These are phyloP conservation scores for Penicillium verrucosum DNA, from an alignment of 2,329 filamentous ascomycete genomes.

Conservation along the genomic window DNA sequence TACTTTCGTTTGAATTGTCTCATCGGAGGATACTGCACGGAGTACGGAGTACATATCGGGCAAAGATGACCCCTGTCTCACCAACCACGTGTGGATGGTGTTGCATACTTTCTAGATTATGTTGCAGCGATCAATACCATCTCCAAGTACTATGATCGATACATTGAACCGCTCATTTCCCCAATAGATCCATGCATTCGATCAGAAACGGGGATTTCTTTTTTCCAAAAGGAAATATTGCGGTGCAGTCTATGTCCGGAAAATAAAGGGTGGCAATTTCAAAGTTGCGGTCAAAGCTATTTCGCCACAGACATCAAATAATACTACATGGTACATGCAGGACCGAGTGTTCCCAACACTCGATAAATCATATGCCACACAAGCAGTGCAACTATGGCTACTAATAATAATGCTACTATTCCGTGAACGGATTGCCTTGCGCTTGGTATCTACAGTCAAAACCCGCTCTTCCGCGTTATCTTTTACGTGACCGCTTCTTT, in stretches of 20 bases:
- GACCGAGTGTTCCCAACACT: background rate
- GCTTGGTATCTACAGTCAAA: background rate
- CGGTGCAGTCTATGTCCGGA: background rate
- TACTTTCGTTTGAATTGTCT: background rate
- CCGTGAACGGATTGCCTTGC: background rate
- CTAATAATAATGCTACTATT: background rate
- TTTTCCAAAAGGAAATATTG: background rate
- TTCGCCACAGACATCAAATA: slow-evolving; percentile 16
- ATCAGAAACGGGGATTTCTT: background rate
- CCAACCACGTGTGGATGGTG: slow-evolving; percentile 1
- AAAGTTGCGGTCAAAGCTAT: slow-evolving; percentile 29
- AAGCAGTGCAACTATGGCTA: background rate
- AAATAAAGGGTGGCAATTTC: slow-evolving; percentile 19
- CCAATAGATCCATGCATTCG: background rate
- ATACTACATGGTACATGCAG: background rate
- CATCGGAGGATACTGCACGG: background rate
- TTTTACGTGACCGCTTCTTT: slow-evolving; percentile 8
- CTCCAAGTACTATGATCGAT: background rate
- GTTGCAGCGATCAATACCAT: background rate
- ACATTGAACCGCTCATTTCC: background rate
- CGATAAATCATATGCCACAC: background rate
- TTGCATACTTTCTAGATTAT: background rate
- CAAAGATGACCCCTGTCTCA: background rate
- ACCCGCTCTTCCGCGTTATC: background rate
- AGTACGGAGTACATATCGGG: background rate